Evolutionary conservation across 1,284 basidiomycete genomes (phyloP), one percentile per base, ranked within the genome.

Genomic region (Apiotrichum gamsii): DNA sequence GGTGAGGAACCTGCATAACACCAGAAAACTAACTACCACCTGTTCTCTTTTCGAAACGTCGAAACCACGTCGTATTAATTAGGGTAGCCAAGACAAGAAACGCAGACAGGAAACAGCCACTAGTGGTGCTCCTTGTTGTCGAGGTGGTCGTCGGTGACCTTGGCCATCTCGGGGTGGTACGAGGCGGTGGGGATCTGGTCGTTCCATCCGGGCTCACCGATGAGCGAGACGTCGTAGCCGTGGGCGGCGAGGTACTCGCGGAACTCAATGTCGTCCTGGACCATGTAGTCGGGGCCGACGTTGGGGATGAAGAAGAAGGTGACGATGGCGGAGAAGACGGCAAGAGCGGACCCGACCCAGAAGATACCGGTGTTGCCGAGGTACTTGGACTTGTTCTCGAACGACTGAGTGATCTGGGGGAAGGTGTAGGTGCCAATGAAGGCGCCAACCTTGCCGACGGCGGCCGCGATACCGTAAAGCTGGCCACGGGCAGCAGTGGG

Each of bases 401-500:
- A 56, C 29, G 45, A 37, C 10, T 77, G 64, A 49, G 84, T 82
- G 64, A 88, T 83, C 1, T 80, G 76, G 34, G 82, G 80, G 76
- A 83, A 88, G 0, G 77, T 82, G 56, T 70, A 88, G 39, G 82
- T 85, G 31, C 88, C 86, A 47, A 83, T 80, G 68, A 91, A 91
- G 4, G 89, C 89, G 37, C 63, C 63, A 23, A 64, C 59, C 72
- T 95, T 96, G n/a, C 91, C 93, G 31, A 89, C 67, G 4, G 90
- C 91, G 36, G 91, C 91, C 4, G 87, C 88, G 37, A 82, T 61
- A 24, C 86, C 87, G 64, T 90, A 94, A 68, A 84, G 85, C 52
- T 90, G 85, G 2, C 88, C 89, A 57, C 90, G 83, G 39, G 89
- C 78, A 18, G 87, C 87, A 0, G 88, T 90, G 2, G 89, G 87